Evolutionary conservation across 805 yeast genomes (phyloP), one percentile per base, ranked within the genome.

Genomic region (Jamesozyma jinghongensis): DNA sequence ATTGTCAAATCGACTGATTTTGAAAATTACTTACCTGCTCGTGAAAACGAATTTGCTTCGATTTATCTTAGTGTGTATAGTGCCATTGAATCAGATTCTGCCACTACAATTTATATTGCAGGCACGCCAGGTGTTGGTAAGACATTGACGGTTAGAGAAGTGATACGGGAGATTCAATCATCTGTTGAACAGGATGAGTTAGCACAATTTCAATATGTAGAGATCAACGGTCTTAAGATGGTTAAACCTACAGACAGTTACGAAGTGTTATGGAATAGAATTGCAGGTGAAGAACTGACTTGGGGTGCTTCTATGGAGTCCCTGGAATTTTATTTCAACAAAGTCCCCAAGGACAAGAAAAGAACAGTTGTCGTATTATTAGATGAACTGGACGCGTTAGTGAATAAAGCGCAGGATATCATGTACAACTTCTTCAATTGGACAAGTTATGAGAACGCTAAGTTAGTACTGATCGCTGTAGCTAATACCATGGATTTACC

Each of bases 101-200:
- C 97, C 0, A 74, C 88, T 6, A 85, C 95, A 49, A 62, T 92
- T 5, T 92, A 88, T 56, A 78, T 92, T 10, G 85, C 95, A 61
- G 99, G 99, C 3, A 86, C 96, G 0, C 98, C 99, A 0, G 99
- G 99, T 7, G 90, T 94, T 2, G 98, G 98, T 11, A 92, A 92
- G 57, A 90, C 98, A 0, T 92, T 94, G 3, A 90, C 97, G 0
- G 79, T 90, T 2, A 66, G 95, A 40, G 95, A 87, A 53, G 97
- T 84, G 0, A 73, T 92, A 19, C 71, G 76, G 27, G 86, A 82
- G 52, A 62, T 92, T 28, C 70, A 73, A 34, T 54, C 60, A 13
- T 62, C 64, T n/a, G 53, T 59, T 8, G 52, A 54, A n/a, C 67
- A 60, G 12, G 62, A 61, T 3, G 70, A 65, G 32, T 40, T 74